Conservation (phyloP, 805 yeast species). For the Teunomyces stri region DNA sequence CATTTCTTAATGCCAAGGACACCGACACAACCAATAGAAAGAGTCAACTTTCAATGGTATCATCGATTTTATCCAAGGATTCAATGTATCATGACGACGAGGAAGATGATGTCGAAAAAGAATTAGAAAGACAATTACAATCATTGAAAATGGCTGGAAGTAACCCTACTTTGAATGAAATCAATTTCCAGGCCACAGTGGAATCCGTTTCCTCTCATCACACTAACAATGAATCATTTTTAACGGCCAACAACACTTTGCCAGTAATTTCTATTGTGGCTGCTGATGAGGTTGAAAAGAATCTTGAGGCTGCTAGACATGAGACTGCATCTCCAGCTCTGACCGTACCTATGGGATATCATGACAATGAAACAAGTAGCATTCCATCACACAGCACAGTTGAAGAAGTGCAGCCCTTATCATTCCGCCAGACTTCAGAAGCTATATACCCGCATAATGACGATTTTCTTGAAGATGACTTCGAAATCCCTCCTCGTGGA, state of each 20-base stretch:
- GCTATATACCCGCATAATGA: background rate
- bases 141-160: slow-evolving; percentile 24
- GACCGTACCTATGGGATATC: background rate
- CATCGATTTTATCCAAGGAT: slow-evolving; percentile 41
- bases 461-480: background rate
- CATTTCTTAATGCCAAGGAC: slow-evolving; percentile 17
- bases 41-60: slow-evolving; percentile 40
- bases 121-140: slow-evolving; percentile 38
- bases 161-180: background rate
- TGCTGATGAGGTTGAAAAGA: slow-evolving; percentile 4
- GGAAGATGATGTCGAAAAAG: slow-evolving; percentile 34
- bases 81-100: slow-evolving; percentile 24
- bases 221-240: background rate
- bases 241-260: slow-evolving; percentile 4
- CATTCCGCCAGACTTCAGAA: background rate
- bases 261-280: slow-evolving; percentile 8
- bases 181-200: background rate
- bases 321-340: background rate
- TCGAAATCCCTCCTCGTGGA: slow-evolving; percentile 1
- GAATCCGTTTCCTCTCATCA: background rate
- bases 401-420: background rate
- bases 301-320: background rate
- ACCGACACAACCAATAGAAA: slow-evolving; percentile 14
- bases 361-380: background rate
- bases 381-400: background rate